Percentiles rank a stretch among this genome's conserved stretches.
Conservation (phyloP, 306 rosid species). For the Senna tora region DNA sequence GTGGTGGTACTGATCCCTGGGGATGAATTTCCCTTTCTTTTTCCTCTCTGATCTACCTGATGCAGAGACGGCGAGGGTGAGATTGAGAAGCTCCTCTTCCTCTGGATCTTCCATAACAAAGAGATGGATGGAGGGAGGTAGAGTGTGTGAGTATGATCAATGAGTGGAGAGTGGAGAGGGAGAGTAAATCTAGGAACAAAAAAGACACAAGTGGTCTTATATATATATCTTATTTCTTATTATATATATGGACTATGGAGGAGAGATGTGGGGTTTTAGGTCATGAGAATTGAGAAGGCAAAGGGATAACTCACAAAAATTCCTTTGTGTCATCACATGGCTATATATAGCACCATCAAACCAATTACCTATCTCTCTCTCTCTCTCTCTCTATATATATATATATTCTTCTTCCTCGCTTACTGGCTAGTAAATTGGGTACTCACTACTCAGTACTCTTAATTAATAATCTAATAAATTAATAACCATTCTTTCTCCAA, state of each 20-base stretch:
- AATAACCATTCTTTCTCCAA: no score
- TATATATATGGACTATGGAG: neutral
- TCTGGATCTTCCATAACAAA: slow-evolving; percentile 64
- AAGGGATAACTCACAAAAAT: slow-evolving; percentile 48
- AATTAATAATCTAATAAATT: no score
- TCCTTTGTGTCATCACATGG: slow-evolving; percentile 52
- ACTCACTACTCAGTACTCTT: no score
- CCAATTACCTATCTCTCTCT: no score
- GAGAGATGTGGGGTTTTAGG: slow-evolving; percentile 45
- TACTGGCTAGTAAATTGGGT: no score
- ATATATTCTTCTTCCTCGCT: no score
- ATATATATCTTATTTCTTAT: neutral
- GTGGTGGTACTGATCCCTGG: slow-evolving; percentile 6
- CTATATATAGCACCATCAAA: slow-evolving; percentile 53
- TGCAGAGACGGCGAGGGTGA: slow-evolving; percentile 69
- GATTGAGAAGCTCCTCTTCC: slow-evolving; percentile 70
- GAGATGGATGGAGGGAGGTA: no score
- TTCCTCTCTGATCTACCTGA: slow-evolving; percentile 45
- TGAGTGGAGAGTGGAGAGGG: neutral
- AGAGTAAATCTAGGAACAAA: slow-evolving; percentile 42
- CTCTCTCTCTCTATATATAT: no score
- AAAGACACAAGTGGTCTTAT: slow-evolving; percentile 10
- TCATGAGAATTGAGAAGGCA: slow-evolving; percentile 5
- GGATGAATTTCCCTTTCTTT: slow-evolving; percentile 50
- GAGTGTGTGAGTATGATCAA: neutral